Evolutionary conservation across 2,329 filamentous ascomycete genomes (phyloP).

Genomic region (Trichoderma lentiforme): DNA sequence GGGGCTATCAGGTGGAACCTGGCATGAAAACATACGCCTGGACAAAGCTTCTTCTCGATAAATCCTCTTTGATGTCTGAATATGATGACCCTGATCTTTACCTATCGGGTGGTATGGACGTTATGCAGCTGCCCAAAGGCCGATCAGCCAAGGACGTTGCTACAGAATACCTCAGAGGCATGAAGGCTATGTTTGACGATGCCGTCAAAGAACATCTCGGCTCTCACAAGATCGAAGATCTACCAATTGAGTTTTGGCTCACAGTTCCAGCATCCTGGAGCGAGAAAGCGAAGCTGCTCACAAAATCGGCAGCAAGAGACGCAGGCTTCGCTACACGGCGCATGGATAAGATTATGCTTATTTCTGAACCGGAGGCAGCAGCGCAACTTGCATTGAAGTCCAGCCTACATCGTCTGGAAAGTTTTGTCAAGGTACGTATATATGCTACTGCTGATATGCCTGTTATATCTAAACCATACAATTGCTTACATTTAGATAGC

Average conservation of each 20-base stretch:
- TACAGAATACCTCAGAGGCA: slow-evolving; percentile 17
- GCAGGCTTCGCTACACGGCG: neutral
- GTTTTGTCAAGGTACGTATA: neutral
- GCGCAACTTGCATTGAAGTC: neutral
- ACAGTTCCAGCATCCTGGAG: neutral
- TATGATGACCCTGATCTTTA: neutral
- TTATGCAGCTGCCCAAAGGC: slow-evolving; percentile 14
- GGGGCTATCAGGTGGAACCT: slow-evolving; percentile 20
- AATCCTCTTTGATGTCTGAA: slow-evolving; percentile 2
- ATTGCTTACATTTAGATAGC: neutral
- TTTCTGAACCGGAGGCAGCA: neutral
- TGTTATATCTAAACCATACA: neutral
- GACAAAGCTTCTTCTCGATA: slow-evolving; percentile 21
- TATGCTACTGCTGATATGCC: too few relatives aligned
- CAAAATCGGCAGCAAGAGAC: neutral
- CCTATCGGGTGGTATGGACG: neutral
- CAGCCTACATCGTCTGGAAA: neutral
- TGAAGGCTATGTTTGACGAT: slow-evolving; percentile 16
- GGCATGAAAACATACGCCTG: slow-evolving; percentile 20
- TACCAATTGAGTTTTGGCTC: neutral
- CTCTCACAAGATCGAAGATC: neutral
- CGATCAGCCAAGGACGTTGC: slow-evolving; percentile 16
- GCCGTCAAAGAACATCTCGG: neutral
- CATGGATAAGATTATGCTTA: neutral
- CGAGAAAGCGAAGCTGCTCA: neutral